Conservation (phyloP, 306 rosid genomes). For the Arachis stenosperma region DNA sequence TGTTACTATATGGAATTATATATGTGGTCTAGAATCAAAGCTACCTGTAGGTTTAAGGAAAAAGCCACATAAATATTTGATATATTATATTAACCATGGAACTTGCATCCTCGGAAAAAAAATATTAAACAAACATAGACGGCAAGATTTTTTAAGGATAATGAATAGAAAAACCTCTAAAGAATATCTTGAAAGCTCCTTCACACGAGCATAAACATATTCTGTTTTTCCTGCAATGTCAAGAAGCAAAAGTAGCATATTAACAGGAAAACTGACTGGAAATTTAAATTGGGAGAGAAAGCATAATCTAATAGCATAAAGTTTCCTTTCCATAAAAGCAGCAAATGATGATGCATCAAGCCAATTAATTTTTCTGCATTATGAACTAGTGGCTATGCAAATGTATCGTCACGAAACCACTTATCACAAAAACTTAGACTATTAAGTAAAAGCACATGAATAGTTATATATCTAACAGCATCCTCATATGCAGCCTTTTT, state of each 20-base stretch:
- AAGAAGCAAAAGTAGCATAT: constrained; percentile 32
- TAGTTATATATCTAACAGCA: no score
- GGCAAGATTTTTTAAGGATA: constrained; percentile 18
- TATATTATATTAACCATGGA: neutral
- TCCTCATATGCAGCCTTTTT: no score
- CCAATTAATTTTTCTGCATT: constrained; percentile 5
- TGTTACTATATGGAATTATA: constrained; percentile 5
- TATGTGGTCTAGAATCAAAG: constrained; percentile 22
- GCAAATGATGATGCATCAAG: constrained; percentile 19
- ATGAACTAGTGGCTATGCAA: constrained; percentile 3
- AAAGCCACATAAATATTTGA: constrained; percentile 17
- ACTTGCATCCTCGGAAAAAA: neutral
- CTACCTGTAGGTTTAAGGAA: constrained; percentile 15
- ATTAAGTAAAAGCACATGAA: no score
- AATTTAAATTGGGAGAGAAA: constrained; percentile 31
- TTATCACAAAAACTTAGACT: no score
- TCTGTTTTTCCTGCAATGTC: constrained; percentile 84
- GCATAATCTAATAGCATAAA: neutral
- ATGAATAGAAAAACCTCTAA: constrained; percentile 61
- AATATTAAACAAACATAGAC: constrained; percentile 13
- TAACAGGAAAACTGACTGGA: constrained; percentile 17
- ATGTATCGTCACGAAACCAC: no score
- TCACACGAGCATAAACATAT: constrained; percentile 73
- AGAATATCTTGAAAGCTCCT: constrained; percentile 75
- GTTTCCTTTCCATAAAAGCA: neutral